Evolutionary conservation across 345 rosid genomes (phyloP).

Genomic region (Syzygium jambos): DNA sequence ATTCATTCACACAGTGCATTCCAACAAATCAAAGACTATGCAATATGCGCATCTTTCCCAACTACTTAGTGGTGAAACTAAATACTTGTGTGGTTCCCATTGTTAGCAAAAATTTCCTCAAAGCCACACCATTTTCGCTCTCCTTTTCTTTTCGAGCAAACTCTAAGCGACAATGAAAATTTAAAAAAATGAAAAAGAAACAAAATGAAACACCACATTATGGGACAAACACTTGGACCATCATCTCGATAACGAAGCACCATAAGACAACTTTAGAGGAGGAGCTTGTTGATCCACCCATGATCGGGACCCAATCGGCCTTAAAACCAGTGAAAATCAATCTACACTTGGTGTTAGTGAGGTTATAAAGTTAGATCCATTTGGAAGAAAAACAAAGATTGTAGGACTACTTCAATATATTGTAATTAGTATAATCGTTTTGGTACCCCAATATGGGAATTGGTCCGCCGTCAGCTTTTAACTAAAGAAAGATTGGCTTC

Average conservation of each 20-base stretch:
- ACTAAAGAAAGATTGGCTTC: background rate
- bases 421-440: background rate
- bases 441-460: background rate
- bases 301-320: background rate
- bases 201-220: background rate
- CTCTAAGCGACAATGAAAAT: background rate
- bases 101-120: background rate
- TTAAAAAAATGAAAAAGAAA: background rate
- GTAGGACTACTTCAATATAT: background rate
- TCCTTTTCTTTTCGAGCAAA: background rate
- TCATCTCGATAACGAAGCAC: background rate
- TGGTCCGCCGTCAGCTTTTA: conserved; percentile 6
- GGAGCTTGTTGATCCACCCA: background rate
- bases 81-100: background rate
- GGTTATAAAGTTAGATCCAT: background rate
- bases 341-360: background rate
- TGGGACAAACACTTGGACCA: background rate
- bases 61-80: background rate
- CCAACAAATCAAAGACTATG: background rate
- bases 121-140: background rate
- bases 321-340: background rate
- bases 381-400: background rate
- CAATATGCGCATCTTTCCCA: background rate
- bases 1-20: background rate
- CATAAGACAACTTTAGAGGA: background rate